Percentiles rank a stretch among this genome's conserved stretches.
These are phyloP conservation scores for Amanita jacksonii DNA, from an alignment of 768 basidiomycete genomes.

Conservation along the genomic window DNA sequence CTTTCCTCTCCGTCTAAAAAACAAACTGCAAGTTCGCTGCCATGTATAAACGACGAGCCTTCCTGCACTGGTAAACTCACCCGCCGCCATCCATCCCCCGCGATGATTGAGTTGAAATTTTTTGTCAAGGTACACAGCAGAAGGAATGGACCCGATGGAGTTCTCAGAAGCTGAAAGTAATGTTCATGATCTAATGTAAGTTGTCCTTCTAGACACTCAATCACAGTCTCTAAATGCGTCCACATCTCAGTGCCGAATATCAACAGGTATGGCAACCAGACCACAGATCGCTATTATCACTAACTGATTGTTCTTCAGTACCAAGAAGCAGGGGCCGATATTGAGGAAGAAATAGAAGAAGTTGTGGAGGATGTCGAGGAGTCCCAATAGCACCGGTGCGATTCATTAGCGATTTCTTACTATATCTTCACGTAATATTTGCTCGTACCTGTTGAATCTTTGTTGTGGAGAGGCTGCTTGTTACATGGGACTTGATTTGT, in stretches of 20 bases:
- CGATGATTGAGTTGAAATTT: neutral
- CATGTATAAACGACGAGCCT: conserved; percentile 82
- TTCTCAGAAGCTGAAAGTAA: conserved; percentile 88
- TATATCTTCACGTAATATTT: conserved; percentile 1
- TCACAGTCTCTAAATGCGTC: conserved; percentile 1
- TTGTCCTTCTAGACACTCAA: conserved; percentile 9
- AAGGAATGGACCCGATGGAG: conserved; percentile 86
- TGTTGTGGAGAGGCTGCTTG: no score
- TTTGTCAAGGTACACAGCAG: conserved; percentile 57
- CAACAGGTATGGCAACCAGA: conserved; percentile 51
- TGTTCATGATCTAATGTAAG: conserved; percentile 70
- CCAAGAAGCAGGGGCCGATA: conserved; percentile 24
- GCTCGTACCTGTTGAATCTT: neutral
- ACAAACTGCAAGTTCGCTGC: conserved; percentile 43
- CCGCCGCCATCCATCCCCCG: neutral
- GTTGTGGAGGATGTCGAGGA: conserved; percentile 12
- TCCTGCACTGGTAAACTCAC: conserved; percentile 64
- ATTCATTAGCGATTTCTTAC: no score
- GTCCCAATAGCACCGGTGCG: conserved; percentile 13
- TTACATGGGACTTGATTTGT: no score
- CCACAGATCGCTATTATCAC: neutral
- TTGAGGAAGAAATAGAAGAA: conserved; percentile 13
- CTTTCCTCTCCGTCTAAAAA: conserved; percentile 4
- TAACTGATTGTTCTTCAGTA: conserved; percentile 15
- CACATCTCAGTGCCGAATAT: conserved; percentile 62